A percentile compares a stretch with the other conserved stretches of the same genome.
Evolutionary conservation across 306 rosid genomes (phyloP).

Genomic region (Canavalia ensiformis): DNA sequence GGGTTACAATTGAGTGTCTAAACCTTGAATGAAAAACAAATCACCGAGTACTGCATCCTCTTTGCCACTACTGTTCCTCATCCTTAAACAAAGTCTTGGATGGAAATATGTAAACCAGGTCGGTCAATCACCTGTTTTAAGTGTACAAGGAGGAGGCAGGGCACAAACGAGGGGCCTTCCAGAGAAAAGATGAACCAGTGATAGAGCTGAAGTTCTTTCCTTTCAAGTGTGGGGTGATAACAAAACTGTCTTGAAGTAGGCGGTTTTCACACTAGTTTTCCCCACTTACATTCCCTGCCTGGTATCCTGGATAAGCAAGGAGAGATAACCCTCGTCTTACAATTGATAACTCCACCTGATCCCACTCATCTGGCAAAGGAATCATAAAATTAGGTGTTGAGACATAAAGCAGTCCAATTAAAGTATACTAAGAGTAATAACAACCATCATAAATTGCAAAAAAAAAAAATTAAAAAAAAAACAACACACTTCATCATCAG

Average conservation of each 20-base stretch:
- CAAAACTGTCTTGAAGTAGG: constrained; percentile 20
- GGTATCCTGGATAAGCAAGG: constrained; percentile 42
- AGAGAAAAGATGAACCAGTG: constrained; percentile 17
- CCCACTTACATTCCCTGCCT: constrained; percentile 50
- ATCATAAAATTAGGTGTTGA: constrained; percentile 39
- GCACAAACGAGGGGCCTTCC: constrained; percentile 17
- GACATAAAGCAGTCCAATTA: constrained; percentile 44
- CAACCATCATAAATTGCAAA: not conserved
- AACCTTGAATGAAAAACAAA: constrained; percentile 27
- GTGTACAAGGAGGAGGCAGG: constrained; percentile 48
- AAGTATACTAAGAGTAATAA: not conserved
- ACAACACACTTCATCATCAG: not conserved
- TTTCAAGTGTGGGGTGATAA: constrained; percentile 6
- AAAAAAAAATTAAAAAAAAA: not conserved
- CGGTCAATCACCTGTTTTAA: constrained; percentile 30
- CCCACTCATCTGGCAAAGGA: constrained; percentile 52
- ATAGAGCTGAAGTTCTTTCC: not conserved
- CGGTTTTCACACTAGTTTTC: constrained; percentile 39
- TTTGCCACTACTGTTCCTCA: constrained; percentile 36
- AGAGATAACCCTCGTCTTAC: constrained; percentile 57
- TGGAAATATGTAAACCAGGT: constrained; percentile 1
- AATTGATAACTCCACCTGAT: constrained; percentile 46
- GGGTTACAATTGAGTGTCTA: constrained; percentile 26
- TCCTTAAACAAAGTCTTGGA: constrained; percentile 35
- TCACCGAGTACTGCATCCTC: constrained; percentile 39